Conservation (phyloP, 1,284 basidiomycete species). For the Leccinum colubrinum region DNA sequence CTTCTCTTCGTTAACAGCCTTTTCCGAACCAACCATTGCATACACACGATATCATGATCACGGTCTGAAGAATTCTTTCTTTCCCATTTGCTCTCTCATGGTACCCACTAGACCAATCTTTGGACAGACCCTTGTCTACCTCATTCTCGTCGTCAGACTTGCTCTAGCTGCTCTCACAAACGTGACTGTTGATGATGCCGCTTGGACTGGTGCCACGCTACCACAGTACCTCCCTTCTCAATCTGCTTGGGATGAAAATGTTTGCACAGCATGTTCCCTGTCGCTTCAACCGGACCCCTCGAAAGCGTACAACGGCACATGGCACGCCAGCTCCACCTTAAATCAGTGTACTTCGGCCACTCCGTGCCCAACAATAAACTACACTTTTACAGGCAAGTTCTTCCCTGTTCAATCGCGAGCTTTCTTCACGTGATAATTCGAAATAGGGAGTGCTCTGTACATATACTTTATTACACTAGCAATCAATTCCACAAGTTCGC, state of each 20-base stretch:
- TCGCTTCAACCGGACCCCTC: background rate
- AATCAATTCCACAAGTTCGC: rapidly evolving
- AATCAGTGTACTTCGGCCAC: background rate
- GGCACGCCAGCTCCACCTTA: background rate
- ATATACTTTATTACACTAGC: constrained; percentile 18
- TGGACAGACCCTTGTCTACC: background rate
- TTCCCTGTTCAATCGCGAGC: background rate
- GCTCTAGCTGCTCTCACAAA: background rate
- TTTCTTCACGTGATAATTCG: background rate
- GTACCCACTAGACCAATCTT: background rate
- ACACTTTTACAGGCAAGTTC: constrained; percentile 13
- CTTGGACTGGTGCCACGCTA: background rate
- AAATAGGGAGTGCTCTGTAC: constrained; percentile 17
- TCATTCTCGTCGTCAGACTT: background rate
- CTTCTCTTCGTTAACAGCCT: background rate
- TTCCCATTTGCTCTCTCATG: background rate
- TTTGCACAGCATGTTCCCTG: background rate
- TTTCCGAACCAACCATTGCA: background rate
- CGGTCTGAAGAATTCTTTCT: background rate
- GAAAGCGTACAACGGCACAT: background rate
- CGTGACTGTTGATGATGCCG: background rate
- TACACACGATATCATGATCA: background rate
- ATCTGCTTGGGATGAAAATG: background rate
- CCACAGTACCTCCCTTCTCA: background rate
- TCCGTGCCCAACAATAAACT: constrained; percentile 2